These are phyloP conservation scores for Alternaria incomplexa DNA, from an alignment of 2,329 filamentous ascomycete genomes.

Conservation along the genomic window DNA sequence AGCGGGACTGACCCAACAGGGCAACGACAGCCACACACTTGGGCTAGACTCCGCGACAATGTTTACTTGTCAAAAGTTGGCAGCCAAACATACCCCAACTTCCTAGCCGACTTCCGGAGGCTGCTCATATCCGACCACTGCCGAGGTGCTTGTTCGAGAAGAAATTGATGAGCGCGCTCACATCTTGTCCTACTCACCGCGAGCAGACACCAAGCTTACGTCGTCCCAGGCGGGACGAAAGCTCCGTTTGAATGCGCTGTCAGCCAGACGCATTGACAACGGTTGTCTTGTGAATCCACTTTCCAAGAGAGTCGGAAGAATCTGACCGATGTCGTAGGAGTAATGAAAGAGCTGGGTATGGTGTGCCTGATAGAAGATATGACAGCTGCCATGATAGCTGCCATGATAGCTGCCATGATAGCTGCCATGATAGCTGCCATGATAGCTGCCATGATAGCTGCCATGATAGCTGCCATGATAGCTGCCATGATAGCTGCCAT, in stretches of 20 bases:
- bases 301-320: background rate
- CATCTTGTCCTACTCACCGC: background rate
- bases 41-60: background rate
- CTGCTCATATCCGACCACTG: background rate
- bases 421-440: no score
- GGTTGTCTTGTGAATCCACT: background rate
- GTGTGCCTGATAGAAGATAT: background rate
- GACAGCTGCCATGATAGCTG: background rate
- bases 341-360: background rate
- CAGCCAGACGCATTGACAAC: background rate
- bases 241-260: background rate
- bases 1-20: background rate
- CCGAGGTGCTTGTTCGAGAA: background rate
- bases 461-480: no score
- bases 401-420: no score
- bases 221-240: background rate
- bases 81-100: background rate
- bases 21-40: background rate
- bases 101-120: background rate
- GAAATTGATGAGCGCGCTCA: background rate
- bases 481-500: no score
- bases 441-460: background rate
- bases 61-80: background rate
- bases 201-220: background rate
- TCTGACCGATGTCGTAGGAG: background rate